A percentile compares a stretch with the other conserved stretches of the same genome.
phyloP scores from a whole-genome alignment of 306 rosid species.

The Geum urbanum region DNA sequence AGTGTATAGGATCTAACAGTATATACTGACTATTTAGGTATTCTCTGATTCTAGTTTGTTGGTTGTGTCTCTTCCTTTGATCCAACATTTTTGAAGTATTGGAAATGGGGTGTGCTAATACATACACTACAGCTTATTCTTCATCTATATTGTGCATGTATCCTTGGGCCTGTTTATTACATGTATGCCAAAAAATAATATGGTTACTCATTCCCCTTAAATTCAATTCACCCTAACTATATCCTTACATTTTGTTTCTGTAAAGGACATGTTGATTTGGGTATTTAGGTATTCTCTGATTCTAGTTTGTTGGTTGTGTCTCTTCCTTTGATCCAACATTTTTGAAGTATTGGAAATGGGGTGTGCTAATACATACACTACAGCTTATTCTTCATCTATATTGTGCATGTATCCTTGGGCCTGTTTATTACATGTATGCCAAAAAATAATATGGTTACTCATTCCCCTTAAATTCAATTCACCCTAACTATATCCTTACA shows the following conservation, averaged over 20 bases:
- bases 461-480: background rate
- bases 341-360: background rate
- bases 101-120: too few relatives aligned
- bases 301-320: background rate
- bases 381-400: background rate
- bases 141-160: background rate
- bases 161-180: background rate
- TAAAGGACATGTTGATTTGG: too few relatives aligned
- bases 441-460: too few relatives aligned
- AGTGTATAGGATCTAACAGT: background rate
- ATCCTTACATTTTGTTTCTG: too few relatives aligned
- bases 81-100: background rate
- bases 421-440: background rate
- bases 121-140: too few relatives aligned
- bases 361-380: too few relatives aligned
- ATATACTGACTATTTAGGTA: background rate
- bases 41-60: background rate
- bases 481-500: background rate
- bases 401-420: background rate
- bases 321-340: too few relatives aligned
- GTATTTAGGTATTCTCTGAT: background rate
- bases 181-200: background rate
- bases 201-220: background rate
- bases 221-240: background rate
- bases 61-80: background rate